These are phyloP conservation scores for Macadamia tetraphylla DNA, from an alignment of 164 flowering plant species.

Conservation along the genomic window DNA sequence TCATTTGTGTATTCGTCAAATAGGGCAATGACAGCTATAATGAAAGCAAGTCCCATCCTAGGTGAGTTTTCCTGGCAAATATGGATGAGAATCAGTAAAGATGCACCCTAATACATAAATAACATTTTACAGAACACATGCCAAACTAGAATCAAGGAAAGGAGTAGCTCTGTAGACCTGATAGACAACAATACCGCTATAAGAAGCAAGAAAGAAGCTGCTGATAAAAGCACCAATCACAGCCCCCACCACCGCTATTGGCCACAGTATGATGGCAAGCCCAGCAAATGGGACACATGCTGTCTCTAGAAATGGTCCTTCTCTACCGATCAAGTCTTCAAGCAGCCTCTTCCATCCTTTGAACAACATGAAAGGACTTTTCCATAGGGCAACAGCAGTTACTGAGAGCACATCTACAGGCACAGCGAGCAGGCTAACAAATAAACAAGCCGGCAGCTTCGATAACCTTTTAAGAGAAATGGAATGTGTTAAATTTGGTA, in stretches of 20 bases:
- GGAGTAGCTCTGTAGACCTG: constrained; percentile 41
- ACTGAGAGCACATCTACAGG: constrained; percentile 54
- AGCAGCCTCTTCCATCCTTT: constrained; percentile 89
- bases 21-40: constrained; percentile 59
- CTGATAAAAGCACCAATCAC: constrained; percentile 49
- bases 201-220: constrained; percentile 68
- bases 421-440: constrained; percentile 54
- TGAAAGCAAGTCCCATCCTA: constrained; percentile 61
- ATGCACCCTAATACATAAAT: too few species aligned
- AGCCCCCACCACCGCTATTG: constrained; percentile 69
- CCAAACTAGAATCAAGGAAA: background rate
- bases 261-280: constrained; percentile 86
- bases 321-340: constrained; percentile 84
- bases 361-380: constrained; percentile 88
- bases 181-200: constrained; percentile 66
- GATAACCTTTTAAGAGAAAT: constrained; percentile 40
- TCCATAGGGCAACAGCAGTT: constrained; percentile 61
- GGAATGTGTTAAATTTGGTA: background rate
- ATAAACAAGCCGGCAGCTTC: constrained; percentile 56
- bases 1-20: constrained; percentile 89
- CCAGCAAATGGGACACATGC: constrained; percentile 95
- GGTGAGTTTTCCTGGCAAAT: constrained; percentile 62
- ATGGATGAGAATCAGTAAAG: background rate
- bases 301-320: constrained; percentile 93
- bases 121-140: background rate